phyloP scores from a whole-genome alignment of 257 asterid species.

The Eucommia ulmoides region DNA sequence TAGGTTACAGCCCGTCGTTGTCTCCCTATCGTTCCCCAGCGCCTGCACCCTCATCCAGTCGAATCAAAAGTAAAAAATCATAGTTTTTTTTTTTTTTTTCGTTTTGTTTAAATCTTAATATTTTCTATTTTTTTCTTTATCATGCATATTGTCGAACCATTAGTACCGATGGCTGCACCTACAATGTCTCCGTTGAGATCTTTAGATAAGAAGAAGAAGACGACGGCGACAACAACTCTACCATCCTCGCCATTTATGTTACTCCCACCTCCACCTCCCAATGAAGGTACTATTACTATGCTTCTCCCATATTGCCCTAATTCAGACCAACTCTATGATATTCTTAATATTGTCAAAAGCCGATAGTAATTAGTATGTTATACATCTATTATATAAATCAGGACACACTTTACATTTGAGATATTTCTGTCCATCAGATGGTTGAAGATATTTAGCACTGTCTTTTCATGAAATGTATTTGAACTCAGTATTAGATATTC shows the following conservation, averaged over 20 bases:
- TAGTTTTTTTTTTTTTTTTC: neutral
- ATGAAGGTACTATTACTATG: constrained; percentile 27
- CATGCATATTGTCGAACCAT: constrained; percentile 9
- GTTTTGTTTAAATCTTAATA: neutral
- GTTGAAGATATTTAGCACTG: neutral
- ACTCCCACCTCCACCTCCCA: constrained; percentile 84
- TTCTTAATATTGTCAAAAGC: too few relatives aligned
- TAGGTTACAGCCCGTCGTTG: constrained; percentile 29
- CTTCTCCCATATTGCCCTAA: neutral
- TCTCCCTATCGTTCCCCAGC: constrained; percentile 29
- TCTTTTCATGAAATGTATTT: too few relatives aligned
- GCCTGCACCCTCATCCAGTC: constrained; percentile 25
- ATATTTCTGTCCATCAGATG: neutral
- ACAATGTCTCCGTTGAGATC: constrained; percentile 35
- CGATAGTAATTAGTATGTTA: too few relatives aligned
- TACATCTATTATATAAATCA: neutral
- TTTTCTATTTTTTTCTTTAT: constrained; percentile 2
- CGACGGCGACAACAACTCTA: too few relatives aligned
- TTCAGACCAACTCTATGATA: neutral
- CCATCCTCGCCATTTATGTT: constrained; percentile 43
- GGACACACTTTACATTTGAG: neutral
- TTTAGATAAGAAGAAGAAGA: constrained; percentile 18
- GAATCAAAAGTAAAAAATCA: constrained; percentile 14
- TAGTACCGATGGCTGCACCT: constrained; percentile 42
- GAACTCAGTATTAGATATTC: too few relatives aligned